These are phyloP conservation scores for Fusarium virguliforme DNA, from an alignment of 2,329 filamentous ascomycete species.

Conservation along the genomic window DNA sequence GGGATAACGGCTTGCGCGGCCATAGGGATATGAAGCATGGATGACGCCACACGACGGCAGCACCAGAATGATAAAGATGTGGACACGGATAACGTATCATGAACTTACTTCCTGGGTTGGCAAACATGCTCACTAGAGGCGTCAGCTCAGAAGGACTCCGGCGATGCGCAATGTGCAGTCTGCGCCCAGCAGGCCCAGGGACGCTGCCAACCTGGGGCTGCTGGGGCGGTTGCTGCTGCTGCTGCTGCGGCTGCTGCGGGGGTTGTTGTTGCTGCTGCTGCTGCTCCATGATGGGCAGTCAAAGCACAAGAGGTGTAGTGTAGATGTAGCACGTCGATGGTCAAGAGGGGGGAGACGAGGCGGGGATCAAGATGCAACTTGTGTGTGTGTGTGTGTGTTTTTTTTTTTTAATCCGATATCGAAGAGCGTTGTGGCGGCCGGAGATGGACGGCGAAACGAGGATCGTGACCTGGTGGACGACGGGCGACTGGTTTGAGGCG, in stretches of 20 bases:
- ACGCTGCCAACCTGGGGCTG: slow-evolving; percentile 71
- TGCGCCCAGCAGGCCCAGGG: slow-evolving; percentile 85
- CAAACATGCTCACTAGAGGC: slow-evolving; percentile 94
- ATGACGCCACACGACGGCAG: slow-evolving; percentile 20
- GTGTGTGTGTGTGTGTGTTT: not conserved
- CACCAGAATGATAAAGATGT: slow-evolving; percentile 2
- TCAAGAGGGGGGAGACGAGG: slow-evolving; percentile 48
- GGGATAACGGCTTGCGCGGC: not conserved
- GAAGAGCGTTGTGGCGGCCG: slow-evolving; percentile 45
- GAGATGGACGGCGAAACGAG: slow-evolving; percentile 45
- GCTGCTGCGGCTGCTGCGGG: slow-evolving; percentile 73
- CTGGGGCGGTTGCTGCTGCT: slow-evolving; percentile 62
- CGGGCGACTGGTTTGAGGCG: slow-evolving; percentile 47
- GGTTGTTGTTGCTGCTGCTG: slow-evolving; percentile 58
- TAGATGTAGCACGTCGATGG: slow-evolving; percentile 57
- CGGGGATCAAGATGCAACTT: slow-evolving; percentile 43
- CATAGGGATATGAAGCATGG: slow-evolving; percentile 14
- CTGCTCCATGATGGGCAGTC: slow-evolving; percentile 72
- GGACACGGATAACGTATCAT: slow-evolving; percentile 27
- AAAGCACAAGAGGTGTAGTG: slow-evolving; percentile 54
- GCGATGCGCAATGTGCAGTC: slow-evolving; percentile 96
- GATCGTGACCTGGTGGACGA: slow-evolving; percentile 47
- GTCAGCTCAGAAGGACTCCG: slow-evolving; percentile 98
- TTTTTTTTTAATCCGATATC: slow-evolving; percentile 43
- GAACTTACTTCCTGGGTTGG: slow-evolving; percentile 75